Conservation (phyloP, 129 eudicot species). For the Escallonia herrerae region DNA sequence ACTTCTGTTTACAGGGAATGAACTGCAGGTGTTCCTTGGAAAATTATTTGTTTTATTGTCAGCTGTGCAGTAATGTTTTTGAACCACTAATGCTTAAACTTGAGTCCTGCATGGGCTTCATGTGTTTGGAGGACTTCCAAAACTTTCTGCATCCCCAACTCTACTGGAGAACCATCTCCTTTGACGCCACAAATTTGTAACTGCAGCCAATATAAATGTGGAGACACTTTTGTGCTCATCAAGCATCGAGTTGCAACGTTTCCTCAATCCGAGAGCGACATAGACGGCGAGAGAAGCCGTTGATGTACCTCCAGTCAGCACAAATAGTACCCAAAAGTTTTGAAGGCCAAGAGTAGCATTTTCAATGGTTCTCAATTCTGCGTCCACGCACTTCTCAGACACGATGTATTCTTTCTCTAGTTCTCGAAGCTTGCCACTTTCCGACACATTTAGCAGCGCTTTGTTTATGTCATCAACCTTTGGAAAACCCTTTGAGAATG, state of each 20-base stretch:
- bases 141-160: neutral
- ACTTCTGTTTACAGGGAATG: too few species aligned
- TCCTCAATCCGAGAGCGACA: neutral
- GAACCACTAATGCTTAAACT: too few species aligned
- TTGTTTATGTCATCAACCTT: constrained; percentile 28
- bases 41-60: too few species aligned
- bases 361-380: constrained; percentile 1
- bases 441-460: constrained; percentile 33
- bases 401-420: constrained; percentile 14
- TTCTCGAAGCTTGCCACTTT: constrained; percentile 24
- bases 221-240: neutral
- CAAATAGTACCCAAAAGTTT: constrained; percentile 44
- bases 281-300: constrained; percentile 28
- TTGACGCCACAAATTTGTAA: too few species aligned
- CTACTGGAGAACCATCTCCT: neutral
- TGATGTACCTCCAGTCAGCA: constrained; percentile 36
- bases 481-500: constrained; percentile 30
- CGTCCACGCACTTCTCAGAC: constrained; percentile 11
- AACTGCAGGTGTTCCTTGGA: too few species aligned
- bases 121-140: neutral
- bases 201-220: too few species aligned
- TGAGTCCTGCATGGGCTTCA: neutral
- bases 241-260: neutral
- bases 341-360: constrained; percentile 23
- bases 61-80: too few species aligned